Conservation (phyloP, 2,329 filamentous ascomycete genomes). For the Aureobasidium sp. region DNA sequence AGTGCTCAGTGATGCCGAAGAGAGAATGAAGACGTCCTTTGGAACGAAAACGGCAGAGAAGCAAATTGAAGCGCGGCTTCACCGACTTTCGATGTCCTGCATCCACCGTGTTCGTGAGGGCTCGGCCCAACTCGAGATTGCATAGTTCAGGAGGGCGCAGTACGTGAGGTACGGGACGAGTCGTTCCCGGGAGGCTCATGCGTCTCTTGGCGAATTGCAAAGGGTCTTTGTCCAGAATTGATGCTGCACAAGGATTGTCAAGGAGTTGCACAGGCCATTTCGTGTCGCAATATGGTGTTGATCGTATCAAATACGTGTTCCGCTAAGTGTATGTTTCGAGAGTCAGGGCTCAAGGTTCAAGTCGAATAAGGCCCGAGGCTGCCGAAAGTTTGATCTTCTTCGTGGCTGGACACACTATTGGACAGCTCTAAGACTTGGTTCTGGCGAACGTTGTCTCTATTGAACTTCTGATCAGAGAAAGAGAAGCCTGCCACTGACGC, state of each 20-base stretch:
- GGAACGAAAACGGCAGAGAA: background rate
- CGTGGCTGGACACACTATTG: background rate
- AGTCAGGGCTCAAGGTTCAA: background rate
- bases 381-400: conserved; percentile 3
- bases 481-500: background rate
- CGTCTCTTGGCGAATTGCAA: conserved; percentile 3
- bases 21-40: background rate
- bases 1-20: conserved; percentile 6
- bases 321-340: background rate
- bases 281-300: background rate
- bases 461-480: background rate
- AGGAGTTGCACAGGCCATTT: background rate
- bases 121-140: conserved; percentile 4
- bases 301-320: background rate
- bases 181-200: background rate
- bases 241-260: background rate
- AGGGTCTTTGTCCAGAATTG: background rate
- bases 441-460: conserved; percentile 3
- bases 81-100: conserved; percentile 6
- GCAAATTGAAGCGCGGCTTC: background rate
- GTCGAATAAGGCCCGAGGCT: background rate
- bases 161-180: background rate
- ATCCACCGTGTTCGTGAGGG: background rate
- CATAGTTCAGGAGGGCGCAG: background rate
- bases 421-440: background rate